phyloP scores from a whole-genome alignment of 2,329 filamentous ascomycete species.

The Penicillium sp. region DNA sequence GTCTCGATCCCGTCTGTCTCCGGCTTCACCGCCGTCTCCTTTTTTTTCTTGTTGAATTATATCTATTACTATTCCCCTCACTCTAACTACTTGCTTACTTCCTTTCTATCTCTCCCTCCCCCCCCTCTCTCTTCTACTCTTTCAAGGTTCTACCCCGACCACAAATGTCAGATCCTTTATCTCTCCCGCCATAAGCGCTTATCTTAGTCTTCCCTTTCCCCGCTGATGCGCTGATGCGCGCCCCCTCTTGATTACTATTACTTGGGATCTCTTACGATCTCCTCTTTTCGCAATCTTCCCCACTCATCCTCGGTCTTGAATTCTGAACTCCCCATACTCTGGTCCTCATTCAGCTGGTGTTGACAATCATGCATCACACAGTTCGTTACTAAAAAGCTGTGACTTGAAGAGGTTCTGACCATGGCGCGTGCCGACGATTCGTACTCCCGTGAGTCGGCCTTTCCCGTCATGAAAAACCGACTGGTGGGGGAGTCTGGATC shows the following conservation, averaged over 20 bases:
- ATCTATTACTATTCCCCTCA: background rate
- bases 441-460: slow-evolving; percentile 15
- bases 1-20: slow-evolving; percentile 14
- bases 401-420: slow-evolving; percentile 8
- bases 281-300: background rate
- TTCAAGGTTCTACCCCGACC: background rate
- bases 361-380: slow-evolving; percentile 20
- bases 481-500: slow-evolving; percentile 17
- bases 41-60: background rate
- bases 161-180: slow-evolving; percentile 1
- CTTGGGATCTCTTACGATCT: background rate
- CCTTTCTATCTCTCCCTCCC: background rate
- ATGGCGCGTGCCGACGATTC: slow-evolving; percentile 22
- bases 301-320: background rate
- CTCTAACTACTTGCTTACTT: background rate
- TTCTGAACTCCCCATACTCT: background rate
- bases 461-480: slow-evolving; percentile 15
- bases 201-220: slow-evolving; percentile 6
- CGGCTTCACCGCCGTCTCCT: slow-evolving; percentile 24
- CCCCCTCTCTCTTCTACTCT: background rate
- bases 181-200: slow-evolving; percentile 7
- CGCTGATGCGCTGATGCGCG: slow-evolving; percentile 9
- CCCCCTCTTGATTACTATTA: background rate
- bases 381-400: slow-evolving; percentile 13
- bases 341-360: background rate